phyloP scores from a whole-genome alignment of 306 rosid species.

The Prunus persica region Prunus_persica_NCBIv2 NC_034009.1:16072501-16073000 shows the following conservation, averaged over 20 bases:
- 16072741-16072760: not conserved
- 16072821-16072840: too few relatives aligned
- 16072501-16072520: not conserved
- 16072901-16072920: too few relatives aligned
- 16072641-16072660: not conserved
- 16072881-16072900: too few relatives aligned
- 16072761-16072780: too few relatives aligned
- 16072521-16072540: not conserved
- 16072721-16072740: not conserved
- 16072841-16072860: not conserved
- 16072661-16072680: not conserved
- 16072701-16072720: not conserved
- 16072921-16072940: too few relatives aligned
- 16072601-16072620: not conserved
- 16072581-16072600: too few relatives aligned
- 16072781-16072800: too few relatives aligned
- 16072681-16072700: not conserved
- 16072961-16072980: accelerated
- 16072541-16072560: not conserved
- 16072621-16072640: not conserved
- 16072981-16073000: too few relatives aligned
- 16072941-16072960: too few relatives aligned
- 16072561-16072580: too few relatives aligned
- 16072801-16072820: not conserved
- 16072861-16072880: not conserved